Percentiles rank a stretch among this genome's conserved stretches.
phyloP scores from a whole-genome alignment of 2,329 filamentous ascomycete species.

The Sporothrix phasma region DNA sequence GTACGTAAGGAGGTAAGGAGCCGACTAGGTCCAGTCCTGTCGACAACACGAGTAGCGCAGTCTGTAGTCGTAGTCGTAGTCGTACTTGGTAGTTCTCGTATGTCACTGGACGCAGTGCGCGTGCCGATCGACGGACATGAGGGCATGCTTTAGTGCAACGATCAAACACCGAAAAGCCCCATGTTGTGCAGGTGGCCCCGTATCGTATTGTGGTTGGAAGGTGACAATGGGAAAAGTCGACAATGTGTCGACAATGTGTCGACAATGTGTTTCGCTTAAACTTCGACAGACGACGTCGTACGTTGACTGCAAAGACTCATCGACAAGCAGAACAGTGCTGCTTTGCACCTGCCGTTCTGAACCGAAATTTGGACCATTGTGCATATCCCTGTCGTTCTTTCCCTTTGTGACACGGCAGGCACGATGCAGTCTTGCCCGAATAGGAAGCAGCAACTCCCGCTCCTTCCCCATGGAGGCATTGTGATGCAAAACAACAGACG shows the following conservation, averaged over 20 bases:
- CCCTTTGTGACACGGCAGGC: not conserved
- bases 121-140: not conserved
- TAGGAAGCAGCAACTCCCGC: conserved; percentile 10
- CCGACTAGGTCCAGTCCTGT: too few relatives aligned
- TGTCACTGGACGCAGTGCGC: not conserved
- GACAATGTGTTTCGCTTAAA: too few relatives aligned
- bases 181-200: not conserved
- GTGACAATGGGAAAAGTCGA: not conserved
- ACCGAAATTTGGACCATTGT: not conserved
- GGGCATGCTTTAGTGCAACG: not conserved
- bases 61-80: not conserved
- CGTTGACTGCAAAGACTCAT: too few relatives aligned
- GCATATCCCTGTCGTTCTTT: conserved; percentile 5
- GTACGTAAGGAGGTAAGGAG: too few relatives aligned
- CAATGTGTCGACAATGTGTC: too few relatives aligned
- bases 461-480: conserved; percentile 8
- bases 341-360: conserved; percentile 3
- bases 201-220: not conserved
- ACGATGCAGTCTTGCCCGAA: conserved; percentile 8
- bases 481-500: not conserved
- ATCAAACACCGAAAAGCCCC: not conserved
- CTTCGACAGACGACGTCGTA: too few relatives aligned
- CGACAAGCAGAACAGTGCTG: too few relatives aligned
- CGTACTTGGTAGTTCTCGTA: too few relatives aligned
- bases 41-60: not conserved